Conservation (phyloP, 1,139 yeast species). For the Sugiyamaella sp. region DNA sequence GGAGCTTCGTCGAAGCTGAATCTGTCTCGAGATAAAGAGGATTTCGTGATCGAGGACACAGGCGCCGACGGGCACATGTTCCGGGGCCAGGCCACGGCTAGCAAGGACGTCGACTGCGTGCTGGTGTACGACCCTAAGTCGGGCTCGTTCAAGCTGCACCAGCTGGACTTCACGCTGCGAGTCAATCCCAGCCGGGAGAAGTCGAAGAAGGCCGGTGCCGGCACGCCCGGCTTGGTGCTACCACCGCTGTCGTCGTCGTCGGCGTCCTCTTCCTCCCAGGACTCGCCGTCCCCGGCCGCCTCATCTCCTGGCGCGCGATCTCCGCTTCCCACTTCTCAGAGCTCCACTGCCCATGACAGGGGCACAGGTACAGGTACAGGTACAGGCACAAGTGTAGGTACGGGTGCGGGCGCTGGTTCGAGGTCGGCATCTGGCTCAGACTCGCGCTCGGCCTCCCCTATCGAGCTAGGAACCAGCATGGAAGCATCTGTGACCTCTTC, state of each 20-base stretch:
- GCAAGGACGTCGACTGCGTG: constrained; percentile 41
- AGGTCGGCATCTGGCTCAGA: constrained; percentile 11
- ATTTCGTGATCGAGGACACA: constrained; percentile 31
- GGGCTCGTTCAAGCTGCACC: constrained; percentile 36
- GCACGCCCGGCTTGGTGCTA: constrained; percentile 10
- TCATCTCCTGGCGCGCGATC: constrained; percentile 3
- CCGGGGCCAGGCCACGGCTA: constrained; percentile 35
- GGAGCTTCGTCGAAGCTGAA: constrained; percentile 27
- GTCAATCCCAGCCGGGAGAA: constrained; percentile 37
- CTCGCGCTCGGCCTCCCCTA: constrained; percentile 15
- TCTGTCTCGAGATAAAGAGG: constrained; percentile 31
- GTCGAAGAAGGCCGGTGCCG: constrained; percentile 19
- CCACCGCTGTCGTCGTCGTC: neutral
- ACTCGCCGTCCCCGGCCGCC: constrained; percentile 16
- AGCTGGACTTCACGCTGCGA: constrained; percentile 36
- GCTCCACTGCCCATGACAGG: neutral
- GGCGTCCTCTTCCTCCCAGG: constrained; percentile 1
- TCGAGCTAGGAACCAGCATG: no score
- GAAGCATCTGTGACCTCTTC: no score
- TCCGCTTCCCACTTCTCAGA: neutral
- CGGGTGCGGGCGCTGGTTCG: neutral
- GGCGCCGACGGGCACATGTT: constrained; percentile 30
- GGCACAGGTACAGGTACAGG: no score
- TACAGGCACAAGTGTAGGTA: no score
- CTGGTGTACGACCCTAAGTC: constrained; percentile 37